Base-by-base conservation (phyloP, 768 basidiomycete genomes). In the Lyophyllum shimeji region DNA sequence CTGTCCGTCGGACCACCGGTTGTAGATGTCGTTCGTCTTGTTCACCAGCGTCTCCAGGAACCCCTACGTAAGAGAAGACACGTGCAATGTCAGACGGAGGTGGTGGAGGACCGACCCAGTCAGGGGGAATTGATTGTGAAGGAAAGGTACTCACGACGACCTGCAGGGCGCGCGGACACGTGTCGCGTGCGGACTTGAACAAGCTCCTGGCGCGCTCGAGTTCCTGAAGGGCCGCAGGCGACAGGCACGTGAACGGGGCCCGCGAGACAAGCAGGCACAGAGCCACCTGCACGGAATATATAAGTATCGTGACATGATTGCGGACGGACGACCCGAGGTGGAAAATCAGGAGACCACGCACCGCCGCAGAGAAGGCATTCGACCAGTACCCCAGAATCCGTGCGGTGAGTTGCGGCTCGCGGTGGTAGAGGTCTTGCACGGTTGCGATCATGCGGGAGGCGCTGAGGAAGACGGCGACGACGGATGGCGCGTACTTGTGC, bases 401-500 rank as follows among this genome's bases (percentile, higher is more conserved):
- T 33, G 82, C 77, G 44, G 83, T 81, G 44, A 88, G 64, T 60
- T 82, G 77, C 1, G 87, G 86, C 59, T 87, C 82, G 45, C 77
- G 76, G 21, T 73, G 70, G 67, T 83, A 83, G 23, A 87, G 69
- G 50, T 79, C 81, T 52, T 82, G 74, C 18, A 87, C 69, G 12
- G 81, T 80, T 55, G 82, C 82, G 46, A 89, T 82, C 73, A 89
- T 83, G 34, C 81, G 77, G 51, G 79, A 79, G 20, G 85, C 84
- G 57, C 84, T 81, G 18, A 83, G 74, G 71, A 85, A 86, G 12
- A 85, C 82, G 27, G 87, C 86, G 12, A 88, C 81, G 11, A 86
- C 84, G 7, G 86, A 88, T 3, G 86, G 85, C 6, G 87, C 86
- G 60, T 84, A 86, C 65, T 76, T 80, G 71, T 87, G 84, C 51